Evolutionary conservation across 2,329 filamentous ascomycete genomes (phyloP).

Genomic region (Penicillium aurantiogriseum): DNA sequence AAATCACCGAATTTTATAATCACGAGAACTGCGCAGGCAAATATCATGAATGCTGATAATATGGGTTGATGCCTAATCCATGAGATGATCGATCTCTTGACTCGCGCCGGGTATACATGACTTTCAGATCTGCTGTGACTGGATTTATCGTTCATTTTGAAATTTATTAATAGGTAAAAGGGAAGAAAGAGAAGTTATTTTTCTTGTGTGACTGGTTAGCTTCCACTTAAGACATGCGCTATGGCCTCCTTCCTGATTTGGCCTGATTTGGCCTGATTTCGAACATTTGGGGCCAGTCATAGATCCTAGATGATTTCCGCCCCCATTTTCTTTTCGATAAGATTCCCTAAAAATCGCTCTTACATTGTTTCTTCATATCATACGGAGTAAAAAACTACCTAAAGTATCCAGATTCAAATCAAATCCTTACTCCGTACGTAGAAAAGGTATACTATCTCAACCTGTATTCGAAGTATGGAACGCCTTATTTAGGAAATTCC

Average conservation of each 20-base stretch:
- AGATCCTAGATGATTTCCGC: too few species aligned
- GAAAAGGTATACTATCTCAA: neutral
- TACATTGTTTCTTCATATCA: too few species aligned
- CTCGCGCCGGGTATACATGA: neutral
- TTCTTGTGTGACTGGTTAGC: too few species aligned
- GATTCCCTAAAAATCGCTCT: too few species aligned
- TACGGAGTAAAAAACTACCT: too few species aligned
- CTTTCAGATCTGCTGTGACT: neutral
- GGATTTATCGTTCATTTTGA: neutral
- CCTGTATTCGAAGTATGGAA: neutral
- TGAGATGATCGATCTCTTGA: neutral
- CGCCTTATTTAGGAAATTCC: neutral
- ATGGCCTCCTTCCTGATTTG: too few species aligned
- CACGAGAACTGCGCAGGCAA: neutral
- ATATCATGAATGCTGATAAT: neutral
- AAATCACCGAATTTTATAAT: neutral
- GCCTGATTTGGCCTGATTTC: too few species aligned
- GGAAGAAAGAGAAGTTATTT: neutral
- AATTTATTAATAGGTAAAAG: too few species aligned
- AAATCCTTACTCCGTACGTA: neutral
- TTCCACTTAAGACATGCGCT: too few species aligned
- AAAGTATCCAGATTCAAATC: neutral
- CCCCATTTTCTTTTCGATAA: too few species aligned
- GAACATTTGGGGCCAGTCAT: neutral
- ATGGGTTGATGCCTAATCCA: neutral